These are phyloP conservation scores for Hibiscus mutabilis DNA, from an alignment of 345 rosid genomes.

Conservation along the genomic window DNA sequence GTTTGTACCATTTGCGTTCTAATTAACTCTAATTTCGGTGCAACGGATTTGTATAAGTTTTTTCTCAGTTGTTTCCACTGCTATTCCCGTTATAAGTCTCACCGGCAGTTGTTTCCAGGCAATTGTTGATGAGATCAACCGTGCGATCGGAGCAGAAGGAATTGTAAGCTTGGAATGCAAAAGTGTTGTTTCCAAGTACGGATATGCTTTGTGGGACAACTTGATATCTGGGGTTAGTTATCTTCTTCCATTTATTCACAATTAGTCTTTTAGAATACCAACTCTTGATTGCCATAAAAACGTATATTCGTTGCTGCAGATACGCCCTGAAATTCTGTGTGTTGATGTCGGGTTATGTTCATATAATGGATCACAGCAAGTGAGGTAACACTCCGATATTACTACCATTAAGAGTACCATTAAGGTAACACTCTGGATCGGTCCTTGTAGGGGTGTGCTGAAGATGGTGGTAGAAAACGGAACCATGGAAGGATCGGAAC, in stretches of 20 bases:
- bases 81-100: not conserved
- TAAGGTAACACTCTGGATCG: constrained; percentile 11
- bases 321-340: constrained; percentile 43
- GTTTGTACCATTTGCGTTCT: not conserved
- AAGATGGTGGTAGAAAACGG: constrained; percentile 24
- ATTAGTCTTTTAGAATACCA: not conserved
- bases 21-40: not conserved
- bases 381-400: constrained; percentile 14
- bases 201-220: constrained; percentile 38
- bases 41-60: not conserved
- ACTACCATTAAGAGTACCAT: not conserved
- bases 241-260: not conserved
- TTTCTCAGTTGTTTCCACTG: not conserved
- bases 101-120: constrained; percentile 25
- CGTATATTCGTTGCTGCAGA: constrained; percentile 18
- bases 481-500: not conserved
- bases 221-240: constrained; percentile 42
- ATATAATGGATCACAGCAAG: constrained; percentile 17
- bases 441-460: constrained; percentile 20
- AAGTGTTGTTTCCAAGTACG: constrained; percentile 30
- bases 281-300: not conserved
- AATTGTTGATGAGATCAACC: constrained; percentile 44
- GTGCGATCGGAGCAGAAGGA: constrained; percentile 48
- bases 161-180: constrained; percentile 42
- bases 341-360: constrained; percentile 42